These are phyloP conservation scores for Fraxinus paxiana DNA, from an alignment of 305 asterid species.

Conservation along the genomic window DNA sequence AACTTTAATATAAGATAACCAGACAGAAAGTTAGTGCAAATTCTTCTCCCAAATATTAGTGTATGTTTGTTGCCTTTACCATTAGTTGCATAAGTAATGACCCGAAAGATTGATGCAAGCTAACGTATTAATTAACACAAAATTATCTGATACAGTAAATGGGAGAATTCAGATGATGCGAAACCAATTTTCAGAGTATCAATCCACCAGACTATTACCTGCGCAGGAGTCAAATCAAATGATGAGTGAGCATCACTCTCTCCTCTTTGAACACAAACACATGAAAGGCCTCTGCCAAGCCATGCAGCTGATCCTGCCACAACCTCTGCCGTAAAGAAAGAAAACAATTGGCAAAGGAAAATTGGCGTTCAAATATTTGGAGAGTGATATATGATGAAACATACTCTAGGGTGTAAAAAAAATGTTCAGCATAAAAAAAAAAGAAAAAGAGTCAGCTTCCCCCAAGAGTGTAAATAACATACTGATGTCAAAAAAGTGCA, in stretches of 20 bases:
- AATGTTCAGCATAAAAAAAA: slow-evolving; percentile 5
- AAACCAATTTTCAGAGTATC: slow-evolving; percentile 5
- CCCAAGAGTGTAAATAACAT: neutral
- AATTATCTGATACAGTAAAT: neutral
- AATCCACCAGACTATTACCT: slow-evolving; percentile 44
- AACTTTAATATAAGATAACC: neutral
- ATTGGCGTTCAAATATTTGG: neutral
- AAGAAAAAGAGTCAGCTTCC: neutral
- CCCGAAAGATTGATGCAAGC: neutral
- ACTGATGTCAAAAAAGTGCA: neutral
- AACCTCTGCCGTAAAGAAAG: slow-evolving; percentile 60
- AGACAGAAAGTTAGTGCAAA: neutral
- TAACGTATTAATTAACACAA: neutral
- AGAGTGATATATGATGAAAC: neutral
- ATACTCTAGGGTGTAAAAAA: neutral
- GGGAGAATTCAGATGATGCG: neutral
- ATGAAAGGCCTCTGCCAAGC: slow-evolving; percentile 96
- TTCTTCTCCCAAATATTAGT: neutral
- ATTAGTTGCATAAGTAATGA: neutral
- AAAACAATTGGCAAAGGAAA: slow-evolving; percentile 23
- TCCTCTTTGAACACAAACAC: slow-evolving; percentile 92
- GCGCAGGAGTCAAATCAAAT: slow-evolving; percentile 80
- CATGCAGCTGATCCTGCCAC: slow-evolving; percentile 98
- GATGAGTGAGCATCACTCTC: slow-evolving; percentile 89
- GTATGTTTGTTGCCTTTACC: neutral